A percentile compares a stretch with the other conserved stretches of the same genome.
Evolutionary conservation across 306 rosid species (phyloP).

Genomic region (Senna siamea): DNA sequence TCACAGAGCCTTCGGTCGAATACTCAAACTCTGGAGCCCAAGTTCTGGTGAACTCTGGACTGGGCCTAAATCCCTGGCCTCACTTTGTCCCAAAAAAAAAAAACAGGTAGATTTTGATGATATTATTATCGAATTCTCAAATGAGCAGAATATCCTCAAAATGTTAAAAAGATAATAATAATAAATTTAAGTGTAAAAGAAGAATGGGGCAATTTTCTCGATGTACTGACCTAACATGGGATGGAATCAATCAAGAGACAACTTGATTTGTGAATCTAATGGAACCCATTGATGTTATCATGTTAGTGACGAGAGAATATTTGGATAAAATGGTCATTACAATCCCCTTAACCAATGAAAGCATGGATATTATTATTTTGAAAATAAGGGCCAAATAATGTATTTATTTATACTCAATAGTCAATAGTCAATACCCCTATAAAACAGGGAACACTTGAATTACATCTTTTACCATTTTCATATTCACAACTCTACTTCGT

Average conservation of each 20-base stretch:
- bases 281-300: not conserved
- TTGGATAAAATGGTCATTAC: not conserved
- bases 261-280: conserved; percentile 22
- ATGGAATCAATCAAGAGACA: not conserved
- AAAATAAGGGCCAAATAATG: no score
- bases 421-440: no score
- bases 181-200: not conserved
- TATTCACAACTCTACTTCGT: not conserved
- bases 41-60: not conserved
- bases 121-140: not conserved
- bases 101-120: not conserved
- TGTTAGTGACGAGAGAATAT: conserved; percentile 7
- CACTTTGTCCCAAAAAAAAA: not conserved
- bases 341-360: no score
- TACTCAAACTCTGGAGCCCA: not conserved
- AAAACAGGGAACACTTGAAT: not conserved
- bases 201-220: not conserved
- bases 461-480: not conserved
- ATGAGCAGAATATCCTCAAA: not conserved
- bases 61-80: not conserved
- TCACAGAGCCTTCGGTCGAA: not conserved
- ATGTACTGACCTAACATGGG: not conserved
- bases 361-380: no score
- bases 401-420: no score
- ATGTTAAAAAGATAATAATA: not conserved